A percentile compares a stretch with the other conserved stretches of the same genome.
These are phyloP conservation scores for Lagerstroemia speciosa DNA, from an alignment of 345 rosid genomes.

Conservation along the genomic window DNA sequence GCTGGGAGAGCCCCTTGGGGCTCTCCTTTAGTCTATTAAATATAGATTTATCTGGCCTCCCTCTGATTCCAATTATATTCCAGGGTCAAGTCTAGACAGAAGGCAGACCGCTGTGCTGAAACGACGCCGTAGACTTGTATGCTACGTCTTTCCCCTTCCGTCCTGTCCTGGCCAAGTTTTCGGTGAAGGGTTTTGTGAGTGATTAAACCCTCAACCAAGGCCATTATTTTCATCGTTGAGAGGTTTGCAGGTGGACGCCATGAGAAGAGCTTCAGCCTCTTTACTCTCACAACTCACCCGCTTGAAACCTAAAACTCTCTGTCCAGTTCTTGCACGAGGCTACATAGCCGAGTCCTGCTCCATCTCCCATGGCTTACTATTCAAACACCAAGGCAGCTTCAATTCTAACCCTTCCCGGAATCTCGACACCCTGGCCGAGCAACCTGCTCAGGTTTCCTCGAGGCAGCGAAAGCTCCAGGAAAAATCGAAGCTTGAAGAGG, in stretches of 20 bases:
- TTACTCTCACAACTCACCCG: conserved; percentile 5
- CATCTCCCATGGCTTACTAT: conserved; percentile 25
- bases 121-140: not conserved
- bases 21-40: too few relatives aligned
- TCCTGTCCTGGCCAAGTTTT: not conserved
- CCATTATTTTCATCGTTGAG: not conserved
- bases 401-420: conserved; percentile 34
- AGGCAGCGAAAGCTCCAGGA: conserved; percentile 47
- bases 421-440: conserved; percentile 44
- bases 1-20: too few relatives aligned
- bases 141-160: not conserved
- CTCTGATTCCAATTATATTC: too few relatives aligned
- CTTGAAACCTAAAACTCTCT: not conserved
- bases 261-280: conserved; percentile 13
- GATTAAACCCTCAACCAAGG: not conserved
- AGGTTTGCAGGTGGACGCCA: not conserved
- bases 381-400: conserved; percentile 26
- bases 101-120: not conserved
- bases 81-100: too few relatives aligned
- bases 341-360: conserved; percentile 17
- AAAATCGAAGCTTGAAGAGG: conserved; percentile 66
- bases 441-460: conserved; percentile 34
- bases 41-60: too few relatives aligned
- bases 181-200: not conserved
- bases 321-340: not conserved